Base-by-base conservation (phyloP, 1,284 basidiomycete species). In the Schizopora paradoxa region DNA sequence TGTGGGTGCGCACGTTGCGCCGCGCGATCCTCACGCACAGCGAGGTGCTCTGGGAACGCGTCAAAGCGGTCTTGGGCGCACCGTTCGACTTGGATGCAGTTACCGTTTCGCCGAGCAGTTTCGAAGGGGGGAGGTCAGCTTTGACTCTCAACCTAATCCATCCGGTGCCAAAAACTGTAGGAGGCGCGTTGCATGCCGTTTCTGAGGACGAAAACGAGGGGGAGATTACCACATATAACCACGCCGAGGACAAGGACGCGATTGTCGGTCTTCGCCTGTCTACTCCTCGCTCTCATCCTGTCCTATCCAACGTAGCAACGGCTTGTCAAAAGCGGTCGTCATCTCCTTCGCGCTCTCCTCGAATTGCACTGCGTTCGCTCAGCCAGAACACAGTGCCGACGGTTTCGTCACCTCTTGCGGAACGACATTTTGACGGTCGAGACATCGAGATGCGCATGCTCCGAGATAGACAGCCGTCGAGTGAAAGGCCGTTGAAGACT, bases 1-100 rank as follows among this genome's bases (percentile, higher is more conserved):
- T 74, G 26, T 90, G 84, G 83, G 75, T 79, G 35, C 66, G 70
- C 51, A 72, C 73, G 22, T 72, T 77, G 1, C 76, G 83, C n/a
- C 72, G 68, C 45, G 87, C 83, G 56, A 73, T 90, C 55, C 66
- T 82, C 14, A 62, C 72, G 14, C 80, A 79, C 53, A 83, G 80
- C 19, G 86, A 90, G 60, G 73, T 86, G 41, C 81, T 89, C 49
- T 90, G 86, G 86, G 86, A 89, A 61, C 74, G 86, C 42, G 67
- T 89, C 57, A 88, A 88, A 59, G 83, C 79, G 26, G 84, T 83
- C 0, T 65, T 90, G 1, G 86, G 86, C 7, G 77, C 87, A 0
- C 86, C 86, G 2, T 79, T 80, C 0, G 86, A 89, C 55, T 67
- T 89, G 6, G 86, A 88, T 53, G 57, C 73, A 21, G 76, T n/a